Evolutionary conservation across 495 filamentous ascomycete genomes (phyloP).

Genomic region (Xylaria flabelliformis): DNA sequence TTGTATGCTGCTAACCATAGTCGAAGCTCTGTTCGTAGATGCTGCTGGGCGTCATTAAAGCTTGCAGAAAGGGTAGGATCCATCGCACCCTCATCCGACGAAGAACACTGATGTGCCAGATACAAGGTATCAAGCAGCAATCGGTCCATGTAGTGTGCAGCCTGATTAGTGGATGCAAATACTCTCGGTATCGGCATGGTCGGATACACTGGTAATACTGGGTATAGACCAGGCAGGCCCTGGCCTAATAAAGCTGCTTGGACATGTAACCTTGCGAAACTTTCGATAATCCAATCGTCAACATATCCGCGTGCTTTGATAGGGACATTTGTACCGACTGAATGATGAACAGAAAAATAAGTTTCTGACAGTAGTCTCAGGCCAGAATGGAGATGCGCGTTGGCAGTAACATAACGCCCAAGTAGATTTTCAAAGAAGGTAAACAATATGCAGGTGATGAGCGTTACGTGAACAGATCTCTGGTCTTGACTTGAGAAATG

Average conservation of each 20-base stretch:
- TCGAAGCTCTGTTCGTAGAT: conserved; percentile 30
- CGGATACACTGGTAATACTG: conserved; percentile 23
- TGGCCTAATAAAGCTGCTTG: conserved; percentile 44
- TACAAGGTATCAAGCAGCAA: conserved; percentile 40
- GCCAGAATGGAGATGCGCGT: conserved; percentile 55
- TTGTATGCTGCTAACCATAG: conserved; percentile 38
- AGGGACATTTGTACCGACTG: background rate
- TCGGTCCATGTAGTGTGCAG: conserved; percentile 41
- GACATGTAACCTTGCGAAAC: conserved; percentile 46
- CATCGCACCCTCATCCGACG: background rate
- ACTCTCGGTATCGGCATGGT: background rate
- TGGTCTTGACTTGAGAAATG: conserved; percentile 35
- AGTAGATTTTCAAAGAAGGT: conserved; percentile 62
- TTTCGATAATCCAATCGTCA: conserved; percentile 50
- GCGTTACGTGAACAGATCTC: conserved; percentile 46
- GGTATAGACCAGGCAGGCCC: conserved; percentile 25
- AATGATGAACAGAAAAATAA: background rate
- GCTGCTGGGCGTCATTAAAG: conserved; percentile 23
- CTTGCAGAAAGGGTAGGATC: background rate
- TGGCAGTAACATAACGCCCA: conserved; percentile 50
- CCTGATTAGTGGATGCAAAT: conserved; percentile 40
- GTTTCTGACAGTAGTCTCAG: conserved; percentile 38
- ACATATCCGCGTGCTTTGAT: conserved; percentile 27
- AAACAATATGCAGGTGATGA: conserved; percentile 64
- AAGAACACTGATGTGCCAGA: conserved; percentile 35